A percentile compares a stretch with the other conserved stretches of the same genome.
These are phyloP conservation scores for Artemisia tridentata DNA, from an alignment of 129 eudicot genomes.

Conservation along the genomic window DNA sequence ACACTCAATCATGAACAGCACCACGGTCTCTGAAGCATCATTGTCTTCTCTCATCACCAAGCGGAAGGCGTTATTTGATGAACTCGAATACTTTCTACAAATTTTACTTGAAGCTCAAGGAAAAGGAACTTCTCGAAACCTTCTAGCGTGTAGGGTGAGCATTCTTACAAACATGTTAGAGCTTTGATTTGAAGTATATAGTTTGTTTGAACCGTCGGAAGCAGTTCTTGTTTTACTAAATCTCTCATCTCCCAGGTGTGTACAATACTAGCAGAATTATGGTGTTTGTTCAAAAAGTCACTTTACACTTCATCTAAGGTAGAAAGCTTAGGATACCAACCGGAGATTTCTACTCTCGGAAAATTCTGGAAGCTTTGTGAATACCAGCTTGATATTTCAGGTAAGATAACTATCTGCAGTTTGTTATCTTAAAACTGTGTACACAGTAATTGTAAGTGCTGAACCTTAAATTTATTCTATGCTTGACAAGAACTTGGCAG, in stretches of 20 bases:
- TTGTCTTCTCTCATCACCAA: conserved; percentile 61
- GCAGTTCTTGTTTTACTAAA: conserved; percentile 21
- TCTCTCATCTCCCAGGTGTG: conserved; percentile 58
- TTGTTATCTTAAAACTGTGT: conserved; percentile 6
- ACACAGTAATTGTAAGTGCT: neutral
- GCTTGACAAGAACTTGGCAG: conserved; percentile 16
- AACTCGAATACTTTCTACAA: conserved; percentile 53
- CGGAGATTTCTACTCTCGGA: conserved; percentile 51
- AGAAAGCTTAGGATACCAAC: conserved; percentile 70
- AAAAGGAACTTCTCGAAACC: conserved; percentile 52
- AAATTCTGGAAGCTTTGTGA: conserved; percentile 81
- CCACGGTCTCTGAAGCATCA: conserved; percentile 57
- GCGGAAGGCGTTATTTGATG: conserved; percentile 62
- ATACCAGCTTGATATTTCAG: conserved; percentile 66
- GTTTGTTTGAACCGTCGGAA: conserved; percentile 9
- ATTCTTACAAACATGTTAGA: conserved; percentile 6
- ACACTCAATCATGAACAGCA: conserved; percentile 55
- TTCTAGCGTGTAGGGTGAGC: conserved; percentile 74
- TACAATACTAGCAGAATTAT: conserved; percentile 70
- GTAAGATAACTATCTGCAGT: conserved; percentile 36
- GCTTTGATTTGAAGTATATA: neutral
- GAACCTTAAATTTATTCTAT: neutral
- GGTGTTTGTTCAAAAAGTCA: conserved; percentile 75
- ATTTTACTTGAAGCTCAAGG: conserved; percentile 45
- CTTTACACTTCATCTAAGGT: conserved; percentile 60